These are phyloP conservation scores for Schwanniomyces vanrijiae DNA, from an alignment of 805 yeast genomes.

Conservation along the genomic window DNA sequence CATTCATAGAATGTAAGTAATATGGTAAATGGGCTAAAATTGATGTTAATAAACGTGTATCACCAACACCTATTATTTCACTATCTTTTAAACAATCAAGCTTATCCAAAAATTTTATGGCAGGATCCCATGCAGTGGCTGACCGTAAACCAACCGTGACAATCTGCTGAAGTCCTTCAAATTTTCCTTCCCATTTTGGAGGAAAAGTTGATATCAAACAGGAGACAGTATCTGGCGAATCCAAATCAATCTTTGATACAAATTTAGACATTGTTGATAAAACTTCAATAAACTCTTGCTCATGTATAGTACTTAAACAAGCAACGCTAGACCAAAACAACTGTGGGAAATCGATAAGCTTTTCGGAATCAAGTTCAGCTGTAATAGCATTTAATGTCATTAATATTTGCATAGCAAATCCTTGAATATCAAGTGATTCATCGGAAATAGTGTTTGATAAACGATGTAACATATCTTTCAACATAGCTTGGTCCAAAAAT, in stretches of 20 bases:
- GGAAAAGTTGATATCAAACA: conserved; percentile 87
- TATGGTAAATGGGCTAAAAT: conserved; percentile 80
- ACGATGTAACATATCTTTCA: conserved; percentile 91
- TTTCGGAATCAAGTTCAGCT: conserved; percentile 77
- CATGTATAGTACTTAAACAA: conserved; percentile 84
- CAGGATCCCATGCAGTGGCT: conserved; percentile 72
- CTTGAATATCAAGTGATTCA: conserved; percentile 85
- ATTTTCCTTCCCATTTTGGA: conserved; percentile 91
- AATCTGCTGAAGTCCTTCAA: conserved; percentile 81
- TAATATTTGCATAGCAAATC: conserved; percentile 93
- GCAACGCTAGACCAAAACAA: conserved; percentile 96
- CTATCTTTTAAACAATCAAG: conserved; percentile 67
- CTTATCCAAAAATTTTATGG: conserved; percentile 71
- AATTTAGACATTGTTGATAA: conserved; percentile 80
- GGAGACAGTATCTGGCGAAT: conserved; percentile 80
- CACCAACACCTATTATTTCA: conserved; percentile 73
- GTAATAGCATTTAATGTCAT: conserved; percentile 94
- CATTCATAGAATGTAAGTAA: conserved; percentile 72
- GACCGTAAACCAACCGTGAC: conserved; percentile 85
- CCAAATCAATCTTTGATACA: conserved; percentile 81
- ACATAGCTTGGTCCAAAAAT: conserved; percentile 81
- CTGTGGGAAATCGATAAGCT: conserved; percentile 85
- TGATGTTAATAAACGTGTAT: conserved; percentile 67
- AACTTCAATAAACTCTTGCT: conserved; percentile 88
- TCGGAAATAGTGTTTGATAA: conserved; percentile 92